Evolutionary conservation across 2,329 filamentous ascomycete species (phyloP).

Genomic region (Cryphonectria radicalis): DNA sequence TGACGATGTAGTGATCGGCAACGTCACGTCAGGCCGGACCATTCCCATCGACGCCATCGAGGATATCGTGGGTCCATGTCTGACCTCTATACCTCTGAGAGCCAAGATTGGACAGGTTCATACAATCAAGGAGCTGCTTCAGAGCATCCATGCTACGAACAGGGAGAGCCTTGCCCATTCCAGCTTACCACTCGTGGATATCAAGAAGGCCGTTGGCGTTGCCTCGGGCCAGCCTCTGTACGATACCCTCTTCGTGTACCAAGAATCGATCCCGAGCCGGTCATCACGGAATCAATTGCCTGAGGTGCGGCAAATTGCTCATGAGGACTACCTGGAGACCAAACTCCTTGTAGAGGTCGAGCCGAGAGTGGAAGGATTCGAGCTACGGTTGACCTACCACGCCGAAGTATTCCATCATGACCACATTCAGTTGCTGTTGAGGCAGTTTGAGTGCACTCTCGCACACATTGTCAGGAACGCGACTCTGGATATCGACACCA

Average conservation of each 20-base stretch:
- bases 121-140: conserved; percentile 64
- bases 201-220: conserved; percentile 64
- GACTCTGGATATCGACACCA: conserved; percentile 32
- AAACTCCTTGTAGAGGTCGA: conserved; percentile 77
- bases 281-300: conserved; percentile 14
- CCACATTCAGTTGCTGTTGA: conserved; percentile 60
- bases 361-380: conserved; percentile 53
- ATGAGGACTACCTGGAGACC: conserved; percentile 76
- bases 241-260: conserved; percentile 82
- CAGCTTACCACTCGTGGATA: conserved; percentile 67
- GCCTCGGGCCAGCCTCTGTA: conserved; percentile 65
- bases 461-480: conserved; percentile 37
- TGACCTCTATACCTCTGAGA: conserved; percentile 76
- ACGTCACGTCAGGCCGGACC: conserved; percentile 80
- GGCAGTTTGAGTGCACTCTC: conserved; percentile 63
- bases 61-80: conserved; percentile 76
- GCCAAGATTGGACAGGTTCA: conserved; percentile 57
- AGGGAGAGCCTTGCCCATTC: conserved; percentile 68
- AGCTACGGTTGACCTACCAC: conserved; percentile 54
- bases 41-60: conserved; percentile 74
- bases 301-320: conserved; percentile 58
- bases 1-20: conserved; percentile 73
- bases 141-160: conserved; percentile 67
- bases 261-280: conserved; percentile 65
- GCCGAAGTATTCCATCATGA: conserved; percentile 52